These are phyloP conservation scores for Hyaloscypha bicolor DNA, from an alignment of 495 filamentous ascomycete species.

Conservation along the genomic window DNA sequence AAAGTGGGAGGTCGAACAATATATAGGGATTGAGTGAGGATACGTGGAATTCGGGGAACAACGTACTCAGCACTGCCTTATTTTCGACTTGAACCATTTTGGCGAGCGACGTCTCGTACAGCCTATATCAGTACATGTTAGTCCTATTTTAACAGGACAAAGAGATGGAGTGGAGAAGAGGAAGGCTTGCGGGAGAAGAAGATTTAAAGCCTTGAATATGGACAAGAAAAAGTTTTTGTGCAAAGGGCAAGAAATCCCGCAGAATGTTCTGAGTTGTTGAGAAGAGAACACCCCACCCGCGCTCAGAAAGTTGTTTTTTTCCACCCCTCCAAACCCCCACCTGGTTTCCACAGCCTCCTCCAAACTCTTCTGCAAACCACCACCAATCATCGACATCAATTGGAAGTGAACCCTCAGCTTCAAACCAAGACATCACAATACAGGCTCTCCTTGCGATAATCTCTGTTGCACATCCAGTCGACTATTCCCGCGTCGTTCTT, in stretches of 20 bases:
- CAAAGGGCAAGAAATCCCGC: background rate
- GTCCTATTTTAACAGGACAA: background rate
- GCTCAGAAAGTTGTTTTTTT: conserved; percentile 14
- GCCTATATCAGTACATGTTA: conserved; percentile 30
- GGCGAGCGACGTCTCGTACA: conserved; percentile 32
- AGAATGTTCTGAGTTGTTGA: background rate
- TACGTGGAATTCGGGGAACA: conserved; percentile 37
- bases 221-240: conserved; percentile 22
- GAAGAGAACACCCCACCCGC: conserved; percentile 11
- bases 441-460: background rate
- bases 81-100: conserved; percentile 81
- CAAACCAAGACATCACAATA: background rate
- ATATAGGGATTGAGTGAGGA: conserved; percentile 16
- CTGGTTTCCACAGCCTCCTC: background rate
- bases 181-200: background rate
- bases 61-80: conserved; percentile 90
- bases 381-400: conserved; percentile 22
- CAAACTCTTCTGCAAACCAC: background rate
- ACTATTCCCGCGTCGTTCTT: background rate
- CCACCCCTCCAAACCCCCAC: conserved; percentile 4
- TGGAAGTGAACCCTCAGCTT: conserved; percentile 23
- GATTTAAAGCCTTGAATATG: conserved; percentile 3
- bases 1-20: background rate
- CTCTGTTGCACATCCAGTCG: background rate
- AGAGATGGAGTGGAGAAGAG: background rate